Conservation (phyloP, 306 rosid species). For the Malus orientalis region DNA sequence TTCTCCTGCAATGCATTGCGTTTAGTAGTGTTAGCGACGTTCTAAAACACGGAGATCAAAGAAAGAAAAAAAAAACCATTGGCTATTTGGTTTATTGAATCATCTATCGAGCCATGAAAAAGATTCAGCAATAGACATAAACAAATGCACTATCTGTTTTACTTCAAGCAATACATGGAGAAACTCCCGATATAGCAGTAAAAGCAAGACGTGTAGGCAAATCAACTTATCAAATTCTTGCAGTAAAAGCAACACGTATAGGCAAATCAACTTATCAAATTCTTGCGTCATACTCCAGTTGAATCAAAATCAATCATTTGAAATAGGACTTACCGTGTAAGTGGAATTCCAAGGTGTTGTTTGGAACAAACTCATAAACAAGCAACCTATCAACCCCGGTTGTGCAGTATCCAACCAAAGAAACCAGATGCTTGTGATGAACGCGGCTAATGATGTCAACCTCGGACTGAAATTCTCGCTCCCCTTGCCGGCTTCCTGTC, state of each 20-base stretch:
- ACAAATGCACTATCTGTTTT: too few relatives aligned
- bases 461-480: constrained; percentile 49
- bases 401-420: constrained; percentile 41
- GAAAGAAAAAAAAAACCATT: too few relatives aligned
- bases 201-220: too few relatives aligned
- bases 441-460: constrained; percentile 45
- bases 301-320: too few relatives aligned
- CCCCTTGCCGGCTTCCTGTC: constrained; percentile 42
- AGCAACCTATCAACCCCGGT: constrained; percentile 33
- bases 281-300: background rate
- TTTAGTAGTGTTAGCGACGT: too few relatives aligned
- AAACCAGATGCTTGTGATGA: constrained; percentile 55
- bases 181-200: too few relatives aligned
- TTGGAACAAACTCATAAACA: constrained; percentile 46
- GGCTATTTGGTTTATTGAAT: too few relatives aligned
- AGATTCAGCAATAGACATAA: too few relatives aligned
- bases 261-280: background rate
- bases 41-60: too few relatives aligned
- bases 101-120: too few relatives aligned
- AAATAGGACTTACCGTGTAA: constrained; percentile 30
- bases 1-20: constrained; percentile 27
- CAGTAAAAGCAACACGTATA: background rate
- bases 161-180: too few relatives aligned
- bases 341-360: constrained; percentile 51
- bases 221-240: background rate